Evolutionary conservation across 306 rosid species (phyloP).

Genomic region (Vigna nakashimae): DNA sequence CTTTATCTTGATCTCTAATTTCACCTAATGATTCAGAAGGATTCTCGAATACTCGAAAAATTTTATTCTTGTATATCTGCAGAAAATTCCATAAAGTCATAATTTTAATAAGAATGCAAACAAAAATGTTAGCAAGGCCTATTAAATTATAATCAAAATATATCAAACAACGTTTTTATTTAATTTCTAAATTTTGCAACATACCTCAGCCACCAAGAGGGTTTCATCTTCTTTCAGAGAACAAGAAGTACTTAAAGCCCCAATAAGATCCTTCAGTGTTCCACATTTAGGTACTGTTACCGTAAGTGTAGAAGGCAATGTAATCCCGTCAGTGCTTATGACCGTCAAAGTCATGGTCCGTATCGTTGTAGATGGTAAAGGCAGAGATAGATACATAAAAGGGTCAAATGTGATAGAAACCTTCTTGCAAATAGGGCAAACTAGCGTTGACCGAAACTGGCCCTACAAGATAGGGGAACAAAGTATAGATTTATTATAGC

Average conservation of each 20-base stretch:
- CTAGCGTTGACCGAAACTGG: slow-evolving; percentile 80
- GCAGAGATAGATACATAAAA: slow-evolving; percentile 86
- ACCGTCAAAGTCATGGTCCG: slow-evolving; percentile 81
- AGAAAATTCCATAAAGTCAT: slow-evolving; percentile 35
- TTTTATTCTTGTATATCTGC: slow-evolving; percentile 63
- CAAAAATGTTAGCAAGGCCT: slow-evolving; percentile 34
- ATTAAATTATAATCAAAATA: slow-evolving; percentile 12
- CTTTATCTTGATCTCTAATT: slow-evolving; percentile 75
- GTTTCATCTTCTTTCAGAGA: slow-evolving; percentile 74
- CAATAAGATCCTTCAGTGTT: slow-evolving; percentile 65
- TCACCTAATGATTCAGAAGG: slow-evolving; percentile 63
- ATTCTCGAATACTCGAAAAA: slow-evolving; percentile 56
- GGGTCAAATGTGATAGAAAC: slow-evolving; percentile 89
- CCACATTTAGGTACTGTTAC: slow-evolving; percentile 66
- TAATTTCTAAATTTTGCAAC: slow-evolving; percentile 31
- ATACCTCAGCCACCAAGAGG: slow-evolving; percentile 82
- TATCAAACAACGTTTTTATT: background rate
- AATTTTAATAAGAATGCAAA: slow-evolving; percentile 18
- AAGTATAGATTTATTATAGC: slow-evolving; percentile 21
- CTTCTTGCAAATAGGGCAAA: slow-evolving; percentile 82
- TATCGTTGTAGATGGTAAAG: slow-evolving; percentile 74
- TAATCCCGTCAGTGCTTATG: slow-evolving; percentile 64
- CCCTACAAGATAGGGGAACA: slow-evolving; percentile 62
- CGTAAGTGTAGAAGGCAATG: slow-evolving; percentile 59
- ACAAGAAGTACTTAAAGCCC: slow-evolving; percentile 66